Evolutionary conservation across 2,329 filamentous ascomycete genomes (phyloP).

Genomic region (Trichoderma endophyticum): DNA sequence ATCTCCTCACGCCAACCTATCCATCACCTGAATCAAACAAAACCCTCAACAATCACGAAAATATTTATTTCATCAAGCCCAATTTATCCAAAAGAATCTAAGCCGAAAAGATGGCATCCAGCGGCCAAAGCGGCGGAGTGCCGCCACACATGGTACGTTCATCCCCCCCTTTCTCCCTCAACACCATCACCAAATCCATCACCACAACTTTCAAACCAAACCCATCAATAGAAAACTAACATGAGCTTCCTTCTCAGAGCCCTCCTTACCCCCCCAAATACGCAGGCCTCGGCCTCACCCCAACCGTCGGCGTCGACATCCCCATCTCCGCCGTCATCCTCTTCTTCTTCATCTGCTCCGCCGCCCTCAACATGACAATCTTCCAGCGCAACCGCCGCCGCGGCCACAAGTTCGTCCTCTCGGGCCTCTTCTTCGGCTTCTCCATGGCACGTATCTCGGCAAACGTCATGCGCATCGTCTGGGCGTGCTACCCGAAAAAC

Average conservation of each 20-base stretch:
- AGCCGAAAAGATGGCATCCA: neutral
- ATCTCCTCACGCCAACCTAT: neutral
- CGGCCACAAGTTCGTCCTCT: slow-evolving; percentile 59
- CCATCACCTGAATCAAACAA: neutral
- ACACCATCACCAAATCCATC: neutral
- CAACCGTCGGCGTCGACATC: slow-evolving; percentile 57
- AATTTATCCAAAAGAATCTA: neutral
- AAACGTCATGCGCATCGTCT: slow-evolving; percentile 51
- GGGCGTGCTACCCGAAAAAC: slow-evolving; percentile 43
- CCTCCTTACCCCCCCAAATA: slow-evolving; percentile 39
- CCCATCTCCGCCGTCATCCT: slow-evolving; percentile 64
- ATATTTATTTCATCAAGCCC: neutral
- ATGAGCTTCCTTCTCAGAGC: slow-evolving; percentile 23
- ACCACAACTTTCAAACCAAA: neutral
- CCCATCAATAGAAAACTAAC: neutral
- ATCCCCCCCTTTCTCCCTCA: neutral
- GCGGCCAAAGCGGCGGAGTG: neutral
- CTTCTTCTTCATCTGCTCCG: slow-evolving; percentile 52
- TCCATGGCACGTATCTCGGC: slow-evolving; percentile 53
- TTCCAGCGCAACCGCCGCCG: slow-evolving; percentile 48
- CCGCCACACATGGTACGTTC: neutral
- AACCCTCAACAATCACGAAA: neutral
- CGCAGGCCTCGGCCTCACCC: slow-evolving; percentile 56
- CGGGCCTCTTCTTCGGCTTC: slow-evolving; percentile 56
- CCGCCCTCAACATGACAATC: slow-evolving; percentile 56